A percentile compares a stretch with the other conserved stretches of the same genome.
phyloP scores from a whole-genome alignment of 352 stramenopile genomes.

The Pythium chondricola region DNA sequence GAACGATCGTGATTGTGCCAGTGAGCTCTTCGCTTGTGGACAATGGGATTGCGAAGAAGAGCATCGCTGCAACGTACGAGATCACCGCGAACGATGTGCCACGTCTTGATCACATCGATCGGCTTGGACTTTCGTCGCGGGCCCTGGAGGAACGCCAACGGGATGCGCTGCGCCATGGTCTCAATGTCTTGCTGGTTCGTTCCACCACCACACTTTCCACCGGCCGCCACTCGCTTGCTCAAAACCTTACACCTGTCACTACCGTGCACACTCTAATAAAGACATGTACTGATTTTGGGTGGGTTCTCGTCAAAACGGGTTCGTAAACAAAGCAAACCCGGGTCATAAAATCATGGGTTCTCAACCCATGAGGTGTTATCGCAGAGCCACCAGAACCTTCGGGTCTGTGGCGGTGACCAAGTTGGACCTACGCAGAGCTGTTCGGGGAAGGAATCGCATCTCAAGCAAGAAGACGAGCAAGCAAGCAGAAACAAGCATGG shows the following conservation, averaged over 20 bases:
- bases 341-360: neutral
- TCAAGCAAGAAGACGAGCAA: neutral
- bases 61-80: constrained; percentile 28
- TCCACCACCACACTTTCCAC: neutral
- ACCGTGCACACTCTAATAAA: constrained; percentile 1
- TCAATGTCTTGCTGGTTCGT: neutral
- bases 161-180: constrained; percentile 66
- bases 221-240: neutral
- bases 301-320: neutral
- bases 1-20: neutral
- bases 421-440: too few species aligned
- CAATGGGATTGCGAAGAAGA: neutral
- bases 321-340: neutral
- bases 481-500: constrained; percentile 24
- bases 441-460: neutral
- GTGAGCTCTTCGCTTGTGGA: neutral
- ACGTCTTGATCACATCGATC: constrained; percentile 74
- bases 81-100: constrained; percentile 76
- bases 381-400: constrained; percentile 23
- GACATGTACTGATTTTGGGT: neutral
- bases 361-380: neutral
- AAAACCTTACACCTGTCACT: constrained; percentile 11
- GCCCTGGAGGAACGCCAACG: constrained; percentile 69
- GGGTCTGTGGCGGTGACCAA: too few species aligned
- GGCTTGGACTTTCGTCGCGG: constrained; percentile 74